Conservation (phyloP, 306 rosid species). For the Quercus parvula region DNA sequence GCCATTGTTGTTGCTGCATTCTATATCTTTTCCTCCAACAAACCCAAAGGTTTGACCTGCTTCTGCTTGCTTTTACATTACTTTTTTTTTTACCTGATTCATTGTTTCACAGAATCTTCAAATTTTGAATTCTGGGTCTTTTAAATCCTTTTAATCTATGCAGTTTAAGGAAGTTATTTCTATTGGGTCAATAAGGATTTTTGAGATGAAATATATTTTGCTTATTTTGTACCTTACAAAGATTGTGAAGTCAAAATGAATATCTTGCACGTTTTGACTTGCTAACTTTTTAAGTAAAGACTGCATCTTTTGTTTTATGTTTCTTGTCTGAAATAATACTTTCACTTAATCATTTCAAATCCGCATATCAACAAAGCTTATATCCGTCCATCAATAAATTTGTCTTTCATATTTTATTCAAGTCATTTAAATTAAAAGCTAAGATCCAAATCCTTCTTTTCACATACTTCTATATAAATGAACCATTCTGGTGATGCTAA, state of each 20-base stretch:
- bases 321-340: not conserved
- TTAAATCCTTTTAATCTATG: not conserved
- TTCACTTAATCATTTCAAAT: too few relatives aligned
- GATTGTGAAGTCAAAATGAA: not conserved
- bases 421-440: too few relatives aligned
- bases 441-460: too few relatives aligned
- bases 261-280: not conserved
- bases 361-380: too few relatives aligned
- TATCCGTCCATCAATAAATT: too few relatives aligned
- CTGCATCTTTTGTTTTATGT: not conserved
- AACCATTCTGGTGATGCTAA: too few relatives aligned
- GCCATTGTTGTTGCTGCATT: conserved; percentile 57
- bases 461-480: too few relatives aligned
- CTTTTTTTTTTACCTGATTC: not conserved
- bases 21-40: conserved; percentile 56
- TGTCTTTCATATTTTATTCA: too few relatives aligned
- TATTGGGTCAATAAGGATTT: too few relatives aligned
- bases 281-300: not conserved
- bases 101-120: too few relatives aligned
- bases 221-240: too few relatives aligned
- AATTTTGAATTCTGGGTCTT: not conserved
- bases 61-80: not conserved
- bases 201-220: not conserved
- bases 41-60: conserved; percentile 51
- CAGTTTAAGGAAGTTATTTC: too few relatives aligned